These are phyloP conservation scores for Lycium ferocissimum DNA, from an alignment of 257 asterid species.

Conservation along the genomic window DNA sequence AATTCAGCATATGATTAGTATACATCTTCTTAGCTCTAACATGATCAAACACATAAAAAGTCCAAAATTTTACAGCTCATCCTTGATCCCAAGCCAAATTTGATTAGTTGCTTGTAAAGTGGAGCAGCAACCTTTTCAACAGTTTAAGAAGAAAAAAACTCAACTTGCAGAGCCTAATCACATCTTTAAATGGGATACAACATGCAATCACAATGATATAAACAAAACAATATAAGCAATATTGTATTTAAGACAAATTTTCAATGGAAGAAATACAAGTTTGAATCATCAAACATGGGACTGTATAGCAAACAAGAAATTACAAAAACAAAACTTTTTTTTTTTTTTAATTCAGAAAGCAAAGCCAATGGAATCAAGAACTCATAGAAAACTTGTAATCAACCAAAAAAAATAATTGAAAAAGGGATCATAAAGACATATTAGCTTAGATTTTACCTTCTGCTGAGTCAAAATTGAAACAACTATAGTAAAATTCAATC, in stretches of 20 bases:
- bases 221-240: neutral
- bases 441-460: neutral
- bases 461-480: neutral
- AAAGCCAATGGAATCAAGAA: neutral
- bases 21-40: neutral
- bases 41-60: neutral
- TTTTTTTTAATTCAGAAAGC: too few species aligned
- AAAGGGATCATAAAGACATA: neutral
- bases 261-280: neutral
- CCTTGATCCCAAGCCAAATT: neutral
- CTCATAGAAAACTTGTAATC: neutral
- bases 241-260: neutral
- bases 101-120: neutral
- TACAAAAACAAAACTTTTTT: neutral
- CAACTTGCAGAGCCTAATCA: constrained; percentile 13
- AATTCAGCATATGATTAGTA: neutral
- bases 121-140: neutral
- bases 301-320: neutral
- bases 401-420: neutral
- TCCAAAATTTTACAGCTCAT: neutral
- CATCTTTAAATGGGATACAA: constrained; percentile 2
- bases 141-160: neutral
- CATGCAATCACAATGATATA: neutral
- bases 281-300: neutral
- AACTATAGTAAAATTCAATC: neutral